Base-by-base conservation (phyloP, 176 grass and related monocot species). In the Carex parvula region DNA sequence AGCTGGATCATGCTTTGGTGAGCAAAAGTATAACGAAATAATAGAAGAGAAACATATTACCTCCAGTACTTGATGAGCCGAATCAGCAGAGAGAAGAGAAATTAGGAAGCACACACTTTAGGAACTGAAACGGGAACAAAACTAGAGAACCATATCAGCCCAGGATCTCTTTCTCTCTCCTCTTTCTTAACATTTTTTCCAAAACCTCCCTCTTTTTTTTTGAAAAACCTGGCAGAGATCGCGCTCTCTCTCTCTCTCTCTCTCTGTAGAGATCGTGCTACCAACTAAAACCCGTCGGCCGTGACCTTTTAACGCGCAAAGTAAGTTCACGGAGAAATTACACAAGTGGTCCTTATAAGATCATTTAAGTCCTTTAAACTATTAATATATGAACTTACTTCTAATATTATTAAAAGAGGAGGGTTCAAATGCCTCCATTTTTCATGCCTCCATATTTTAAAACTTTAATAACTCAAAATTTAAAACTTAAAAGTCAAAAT, bases 261-360 rank as follows among this genome's bases (percentile, higher is more conserved):
- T 44, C 33, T 16, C 4, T 37, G 10, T 64, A 41, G n/a, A 62
- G 37, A 41, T 82, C 80, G 80, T 82, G 80, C 41, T 67, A 24
- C 18, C 80, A 82, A 82, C 79, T 82, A 82, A 39, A n/a, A n/a
- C n/a, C n/a, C n/a, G n/a, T n/a, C n/a, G n/a, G n/a, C n/a, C n/a
- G n/a, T n/a, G n/a, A 1, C 57, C 33, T 63, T 81, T 81, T 63
- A 60, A 81, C 35, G 79, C 58, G 61, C 58, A 63, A 65, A 82
- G 32, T 46, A 46, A 32, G 35, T 61, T 63, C 57, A 7, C 14
- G 30, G 30, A 32, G 15, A 35, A 17, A 68, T 68, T 68, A 33
- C 29, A 68, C 30, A 32, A 37, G 41, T 35, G 8, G 33, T 41
- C 32, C 66, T n/a, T 4, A 16, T 30, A 64, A 70, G 41, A 39